Base-by-base conservation (phyloP, 306 rosid species). In the Vigna mungo region DNA sequence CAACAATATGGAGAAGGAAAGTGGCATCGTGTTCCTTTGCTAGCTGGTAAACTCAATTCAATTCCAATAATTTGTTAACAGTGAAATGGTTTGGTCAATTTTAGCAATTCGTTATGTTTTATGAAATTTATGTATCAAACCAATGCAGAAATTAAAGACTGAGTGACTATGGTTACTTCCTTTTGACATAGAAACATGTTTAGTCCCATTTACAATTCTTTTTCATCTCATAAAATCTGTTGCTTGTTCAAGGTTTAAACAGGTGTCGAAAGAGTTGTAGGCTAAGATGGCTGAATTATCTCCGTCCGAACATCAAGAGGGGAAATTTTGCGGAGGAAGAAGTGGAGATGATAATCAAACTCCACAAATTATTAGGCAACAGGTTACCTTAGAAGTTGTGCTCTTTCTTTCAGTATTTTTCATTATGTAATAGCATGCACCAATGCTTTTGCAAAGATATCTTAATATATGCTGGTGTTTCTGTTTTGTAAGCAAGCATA, bases 1-100 rank as follows among this genome's bases (percentile, higher is more conserved):
- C 86, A 87, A 55, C 87, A 87, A 75, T 75, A 85, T 76, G 94
- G 94, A 17, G 90, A 89, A 85, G 94, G 91, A 47, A 89, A 89
- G 55, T 89, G 94, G 94, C 94, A 89, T 75, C 77, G 91, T 2
- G 81, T 89, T 78, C 94, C 94, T 80, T 85, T 81, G 25, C 79
- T 89, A 75, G 91, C 93, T 49, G 93, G 91, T 89, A 78, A 61
- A 44, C 25, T 20, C 6, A 62, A 15, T 41, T 64, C 30, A 43
- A 13, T 15, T 56, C 5, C 7, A 56, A 32, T 47, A 11, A 36
- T 39, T 68, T 25, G 16, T 6, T 76, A 37, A 15, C 3, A 51
- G 65, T 53, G 37, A 23, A 69, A 32, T 46, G 32, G 17, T 47
- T 47, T 61, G 34, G 51, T 62, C 48, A 62, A 75, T 4, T 9